These are phyloP conservation scores for Bryum argenteum DNA, from an alignment of 225 moss, liverwort and hornwort species.

Conservation along the genomic window DNA sequence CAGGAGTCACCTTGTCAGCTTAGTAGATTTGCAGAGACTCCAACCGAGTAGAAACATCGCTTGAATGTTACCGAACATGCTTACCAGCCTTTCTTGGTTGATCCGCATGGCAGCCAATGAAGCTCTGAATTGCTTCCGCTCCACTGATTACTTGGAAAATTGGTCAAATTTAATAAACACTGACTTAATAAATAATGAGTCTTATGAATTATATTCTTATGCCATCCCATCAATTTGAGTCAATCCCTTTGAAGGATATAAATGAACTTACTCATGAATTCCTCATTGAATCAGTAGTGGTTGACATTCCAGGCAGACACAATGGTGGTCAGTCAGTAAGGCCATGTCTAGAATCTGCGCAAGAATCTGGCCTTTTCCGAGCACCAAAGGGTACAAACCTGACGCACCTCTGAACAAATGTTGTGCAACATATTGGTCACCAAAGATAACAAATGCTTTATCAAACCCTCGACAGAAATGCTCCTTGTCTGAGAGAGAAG, in stretches of 20 bases:
- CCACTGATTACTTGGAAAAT: too few species aligned
- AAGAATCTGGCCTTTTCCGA: slow-evolving; percentile 72
- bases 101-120: slow-evolving; percentile 80
- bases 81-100: slow-evolving; percentile 87
- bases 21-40: slow-evolving; percentile 84
- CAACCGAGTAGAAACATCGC: slow-evolving; percentile 86
- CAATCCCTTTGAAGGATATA: too few species aligned
- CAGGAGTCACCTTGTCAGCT: slow-evolving; percentile 76
- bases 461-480: slow-evolving; percentile 54
- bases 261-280: too few species aligned
- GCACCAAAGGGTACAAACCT: slow-evolving; percentile 61
- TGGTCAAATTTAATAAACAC: too few species aligned
- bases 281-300: too few species aligned
- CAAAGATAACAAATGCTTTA: slow-evolving; percentile 60
- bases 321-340: too few species aligned
- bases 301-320: too few species aligned
- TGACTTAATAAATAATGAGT: too few species aligned
- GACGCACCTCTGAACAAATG: slow-evolving; percentile 64
- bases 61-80: slow-evolving; percentile 80
- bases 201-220: too few species aligned
- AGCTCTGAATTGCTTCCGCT: slow-evolving; percentile 81
- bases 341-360: slow-evolving; percentile 51
- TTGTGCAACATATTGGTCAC: slow-evolving; percentile 65
- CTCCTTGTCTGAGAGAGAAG: slow-evolving; percentile 78
- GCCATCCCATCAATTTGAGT: too few species aligned